Conservation (phyloP, 768 basidiomycete species). For the Sutorius australiensis region DNA sequence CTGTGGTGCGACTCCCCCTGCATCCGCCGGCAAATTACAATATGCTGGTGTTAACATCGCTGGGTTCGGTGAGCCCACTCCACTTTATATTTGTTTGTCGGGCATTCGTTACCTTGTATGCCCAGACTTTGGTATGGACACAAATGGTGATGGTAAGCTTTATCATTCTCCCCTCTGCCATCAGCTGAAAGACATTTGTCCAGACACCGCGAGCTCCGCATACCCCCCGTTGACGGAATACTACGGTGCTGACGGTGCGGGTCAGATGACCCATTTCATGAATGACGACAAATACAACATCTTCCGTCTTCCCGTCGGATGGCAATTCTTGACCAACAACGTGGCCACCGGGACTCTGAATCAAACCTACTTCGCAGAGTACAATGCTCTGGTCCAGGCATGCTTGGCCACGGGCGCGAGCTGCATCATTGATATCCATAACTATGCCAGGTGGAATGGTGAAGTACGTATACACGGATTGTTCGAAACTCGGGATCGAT, state of each 20-base stretch:
- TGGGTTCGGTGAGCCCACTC: conserved; percentile 7
- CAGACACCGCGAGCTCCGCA: conserved; percentile 6
- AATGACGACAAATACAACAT: conserved; percentile 48
- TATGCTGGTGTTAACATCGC: conserved; percentile 13
- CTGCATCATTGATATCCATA: conserved; percentile 15
- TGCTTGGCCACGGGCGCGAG: conserved; percentile 8
- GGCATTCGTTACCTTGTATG: neutral
- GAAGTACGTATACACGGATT: neutral
- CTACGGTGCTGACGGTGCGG: conserved; percentile 16
- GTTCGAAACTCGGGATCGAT: neutral
- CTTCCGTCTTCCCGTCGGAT: conserved; percentile 56
- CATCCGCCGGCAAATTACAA: conserved; percentile 7
- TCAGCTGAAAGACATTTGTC: neutral
- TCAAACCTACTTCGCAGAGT: conserved; percentile 3
- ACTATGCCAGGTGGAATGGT: conserved; percentile 11
- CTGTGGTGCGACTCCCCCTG: neutral
- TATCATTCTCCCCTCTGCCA: no score
- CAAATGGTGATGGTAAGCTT: conserved; percentile 3
- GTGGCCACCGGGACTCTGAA: conserved; percentile 37
- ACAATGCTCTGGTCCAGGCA: conserved; percentile 9
- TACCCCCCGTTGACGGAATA: conserved; percentile 8
- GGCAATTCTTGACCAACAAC: conserved; percentile 48
- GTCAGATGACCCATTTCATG: conserved; percentile 58
- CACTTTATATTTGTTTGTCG: neutral
- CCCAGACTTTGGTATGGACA: conserved; percentile 12